Evolutionary conservation across 371 early-diverging fungal species (phyloP), one percentile per base, ranked within the genome.

Genomic region (Zychaea mexicana): DNA sequence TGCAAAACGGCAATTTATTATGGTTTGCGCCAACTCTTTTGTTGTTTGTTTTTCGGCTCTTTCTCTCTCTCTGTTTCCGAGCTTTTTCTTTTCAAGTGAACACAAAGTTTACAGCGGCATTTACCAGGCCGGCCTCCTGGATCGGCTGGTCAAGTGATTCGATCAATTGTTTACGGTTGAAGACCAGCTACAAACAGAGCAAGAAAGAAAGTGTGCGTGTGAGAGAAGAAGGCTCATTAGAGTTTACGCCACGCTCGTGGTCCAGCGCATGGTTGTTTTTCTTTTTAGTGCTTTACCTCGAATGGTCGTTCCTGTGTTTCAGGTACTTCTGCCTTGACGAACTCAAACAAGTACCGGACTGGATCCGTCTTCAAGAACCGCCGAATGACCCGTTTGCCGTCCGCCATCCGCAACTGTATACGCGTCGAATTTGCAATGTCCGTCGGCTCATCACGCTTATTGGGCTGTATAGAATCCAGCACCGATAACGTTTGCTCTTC

Each of bases 331-430:
- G 87, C 74, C 65, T 90, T 90, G 58, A 91, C 77, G 57, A 78
- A 88, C 64, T 90, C 90, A 78, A 91, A 89, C 31, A 92, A 58
- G n/a, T 69, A 72, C 32, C 74, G 76, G 22, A 92, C 91, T 21
- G 79, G 82, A 59, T 88, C 90, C 2, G 85, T 65, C 60, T 89
- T 90, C 30, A 76, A 69, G 70, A 91, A 89, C 52, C 88, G 79
- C 42, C 87, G 80, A 67, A 89, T 84, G 32, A 86, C 64, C 24
- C 88, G 86, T 31, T 75, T 79, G 2, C 92, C 92, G 69, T 87
- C 85, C n/a, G 87, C 82, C 70, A 90, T 75, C 53, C 90, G 85
- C 60, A 92, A 69, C 58, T 89, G 90, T 61, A 92, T 84, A 62
- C 90, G 84, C 15, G 91, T 90, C 13, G 86, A 77, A 8, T 75